Percentiles rank a stretch among this genome's conserved stretches.
Conservation (phyloP, 805 yeast genomes). For the Kazachstania kunashirensis region DNA sequence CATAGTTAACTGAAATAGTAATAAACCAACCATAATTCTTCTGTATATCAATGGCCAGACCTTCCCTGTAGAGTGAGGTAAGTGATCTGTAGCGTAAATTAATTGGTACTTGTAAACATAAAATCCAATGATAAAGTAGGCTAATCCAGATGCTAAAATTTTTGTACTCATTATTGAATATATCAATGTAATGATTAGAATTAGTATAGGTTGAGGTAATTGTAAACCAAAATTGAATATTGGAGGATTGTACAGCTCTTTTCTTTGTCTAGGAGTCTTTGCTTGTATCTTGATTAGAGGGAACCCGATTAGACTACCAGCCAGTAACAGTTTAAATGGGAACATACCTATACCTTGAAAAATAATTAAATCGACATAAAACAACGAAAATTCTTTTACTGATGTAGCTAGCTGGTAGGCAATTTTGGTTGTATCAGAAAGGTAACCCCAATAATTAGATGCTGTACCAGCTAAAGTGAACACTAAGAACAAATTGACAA, state of each 20-base stretch:
- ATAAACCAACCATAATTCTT: constrained; percentile 68
- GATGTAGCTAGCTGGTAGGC: constrained; percentile 83
- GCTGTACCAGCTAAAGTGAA: constrained; percentile 93
- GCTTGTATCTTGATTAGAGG: constrained; percentile 57
- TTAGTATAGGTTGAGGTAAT: constrained; percentile 83
- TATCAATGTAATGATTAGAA: constrained; percentile 72
- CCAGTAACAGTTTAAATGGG: constrained; percentile 74
- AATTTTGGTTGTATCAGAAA: constrained; percentile 81
- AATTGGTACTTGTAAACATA: constrained; percentile 86
- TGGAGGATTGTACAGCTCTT: constrained; percentile 76
- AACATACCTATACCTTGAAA: constrained; percentile 81
- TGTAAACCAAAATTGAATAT: constrained; percentile 83
- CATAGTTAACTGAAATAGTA: constrained; percentile 84
- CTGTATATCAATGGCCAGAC: constrained; percentile 90
- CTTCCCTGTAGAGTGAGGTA: constrained; percentile 93
- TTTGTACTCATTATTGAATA: constrained; percentile 87
- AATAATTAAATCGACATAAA: constrained; percentile 80
- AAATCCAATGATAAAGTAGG: constrained; percentile 77
- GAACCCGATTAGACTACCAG: constrained; percentile 69
- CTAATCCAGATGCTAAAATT: constrained; percentile 72
- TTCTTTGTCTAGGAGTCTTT: constrained; percentile 75
- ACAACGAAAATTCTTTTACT: constrained; percentile 65
- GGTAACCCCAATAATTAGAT: constrained; percentile 63
- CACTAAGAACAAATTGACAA: constrained; percentile 85
- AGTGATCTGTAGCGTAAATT: constrained; percentile 83